A percentile compares a stretch with the other conserved stretches of the same genome.
These are phyloP conservation scores for Stentor roeselii DNA, from an alignment of 73 alveolate genomes.

Conservation along the genomic window DNA sequence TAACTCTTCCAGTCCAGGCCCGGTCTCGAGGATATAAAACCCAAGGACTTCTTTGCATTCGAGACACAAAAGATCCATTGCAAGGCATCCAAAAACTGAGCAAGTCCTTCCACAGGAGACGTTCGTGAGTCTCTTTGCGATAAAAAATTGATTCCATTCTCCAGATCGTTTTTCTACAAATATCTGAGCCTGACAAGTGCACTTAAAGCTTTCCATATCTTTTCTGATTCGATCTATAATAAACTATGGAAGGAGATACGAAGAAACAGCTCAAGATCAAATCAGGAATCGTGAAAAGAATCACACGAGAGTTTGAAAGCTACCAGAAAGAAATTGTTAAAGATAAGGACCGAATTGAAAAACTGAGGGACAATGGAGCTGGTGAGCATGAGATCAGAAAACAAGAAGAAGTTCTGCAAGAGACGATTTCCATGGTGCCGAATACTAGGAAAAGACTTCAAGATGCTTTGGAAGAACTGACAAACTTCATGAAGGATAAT, in stretches of 20 bases:
- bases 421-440: constrained; percentile 26
- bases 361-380: constrained; percentile 23
- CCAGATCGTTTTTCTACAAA: too few species aligned
- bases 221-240: neutral
- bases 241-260: constrained; percentile 9
- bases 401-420: constrained; percentile 31
- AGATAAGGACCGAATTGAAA: constrained; percentile 27
- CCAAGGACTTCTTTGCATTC: too few species aligned
- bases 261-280: constrained; percentile 26
- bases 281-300: constrained; percentile 30
- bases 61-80: too few species aligned
- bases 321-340: constrained; percentile 10
- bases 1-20: too few species aligned
- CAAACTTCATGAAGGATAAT: constrained; percentile 18
- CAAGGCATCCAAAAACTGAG: too few species aligned
- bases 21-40: too few species aligned
- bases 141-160: too few species aligned
- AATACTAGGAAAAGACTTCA: constrained; percentile 19
- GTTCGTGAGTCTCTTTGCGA: too few species aligned
- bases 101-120: too few species aligned
- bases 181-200: too few species aligned
- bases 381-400: constrained; percentile 6
- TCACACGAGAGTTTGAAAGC: constrained; percentile 28
- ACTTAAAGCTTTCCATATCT: neutral
- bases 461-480: constrained; percentile 29